A percentile compares a stretch with the other conserved stretches of the same genome.
phyloP scores from a whole-genome alignment of 805 yeast genomes.

The Pachysolen tannophilus region DNA sequence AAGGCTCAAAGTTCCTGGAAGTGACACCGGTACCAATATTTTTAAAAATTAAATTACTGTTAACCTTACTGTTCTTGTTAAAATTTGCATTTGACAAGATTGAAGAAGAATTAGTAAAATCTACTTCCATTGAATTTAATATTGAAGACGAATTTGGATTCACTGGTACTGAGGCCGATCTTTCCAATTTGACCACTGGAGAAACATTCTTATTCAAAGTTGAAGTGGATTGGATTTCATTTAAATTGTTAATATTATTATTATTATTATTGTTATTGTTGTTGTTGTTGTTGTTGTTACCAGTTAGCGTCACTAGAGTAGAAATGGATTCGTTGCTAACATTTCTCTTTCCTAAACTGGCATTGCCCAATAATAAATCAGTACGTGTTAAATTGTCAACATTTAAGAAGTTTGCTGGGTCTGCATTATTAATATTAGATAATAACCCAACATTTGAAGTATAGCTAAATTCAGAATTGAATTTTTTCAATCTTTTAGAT shows the following conservation, averaged over 20 bases:
- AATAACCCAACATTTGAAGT: constrained; percentile 2
- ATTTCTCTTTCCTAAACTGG: no score
- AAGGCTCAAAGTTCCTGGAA: not conserved
- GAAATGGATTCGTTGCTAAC: no score
- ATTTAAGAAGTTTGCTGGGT: constrained; percentile 8
- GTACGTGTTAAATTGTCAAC: constrained; percentile 7
- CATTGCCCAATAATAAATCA: constrained; percentile 2
- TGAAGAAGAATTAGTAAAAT: not conserved
- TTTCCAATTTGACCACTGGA: not conserved
- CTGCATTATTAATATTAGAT: not conserved
- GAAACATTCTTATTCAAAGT: not conserved
- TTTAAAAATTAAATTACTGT: not conserved
- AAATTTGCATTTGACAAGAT: no score
- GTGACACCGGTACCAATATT: no score
- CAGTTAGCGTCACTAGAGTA: no score
- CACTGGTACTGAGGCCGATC: constrained; percentile 1
- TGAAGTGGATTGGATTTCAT: not conserved
- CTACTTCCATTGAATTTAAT: not conserved
- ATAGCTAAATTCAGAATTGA: constrained; percentile 8
- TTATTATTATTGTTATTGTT: not conserved
- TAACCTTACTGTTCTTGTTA: not conserved
- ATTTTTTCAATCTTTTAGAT: constrained; percentile 19
- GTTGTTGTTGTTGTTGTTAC: not conserved
- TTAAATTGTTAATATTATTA: not conserved
- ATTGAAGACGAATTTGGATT: not conserved